Percentiles rank a stretch among this genome's conserved stretches.
Evolutionary conservation across 345 rosid species (phyloP).

Genomic region (Cochlearia excelsa): DNA sequence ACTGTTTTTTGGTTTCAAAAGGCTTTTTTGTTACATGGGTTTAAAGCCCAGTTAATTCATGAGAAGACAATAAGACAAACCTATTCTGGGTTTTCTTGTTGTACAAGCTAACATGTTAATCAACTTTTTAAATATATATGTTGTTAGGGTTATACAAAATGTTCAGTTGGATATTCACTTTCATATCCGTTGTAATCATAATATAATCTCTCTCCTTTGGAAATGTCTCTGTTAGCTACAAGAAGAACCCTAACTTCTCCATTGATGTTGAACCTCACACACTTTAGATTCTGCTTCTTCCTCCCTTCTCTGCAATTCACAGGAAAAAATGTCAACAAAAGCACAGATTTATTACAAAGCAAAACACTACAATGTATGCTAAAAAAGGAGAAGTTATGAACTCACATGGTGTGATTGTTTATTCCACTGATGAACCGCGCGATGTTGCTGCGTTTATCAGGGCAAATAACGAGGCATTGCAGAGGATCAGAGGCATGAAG

Average conservation of each 20-base stretch:
- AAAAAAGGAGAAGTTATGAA: slow-evolving; percentile 17
- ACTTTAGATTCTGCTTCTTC: slow-evolving; percentile 89
- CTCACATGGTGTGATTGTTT: slow-evolving; percentile 87
- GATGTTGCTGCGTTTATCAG: slow-evolving; percentile 71
- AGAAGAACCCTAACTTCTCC: slow-evolving; percentile 87
- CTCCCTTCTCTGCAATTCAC: slow-evolving; percentile 74
- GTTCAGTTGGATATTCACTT: slow-evolving; percentile 90
- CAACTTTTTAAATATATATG: not conserved
- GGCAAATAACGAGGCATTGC: slow-evolving; percentile 85
- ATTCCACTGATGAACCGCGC: slow-evolving; percentile 93
- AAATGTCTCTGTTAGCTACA: slow-evolving; percentile 78
- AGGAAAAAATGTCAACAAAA: slow-evolving; percentile 1
- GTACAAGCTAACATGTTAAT: too few species aligned
- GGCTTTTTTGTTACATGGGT: too few species aligned
- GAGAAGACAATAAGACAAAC: too few species aligned
- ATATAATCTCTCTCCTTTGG: slow-evolving; percentile 78
- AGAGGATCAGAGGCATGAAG: slow-evolving; percentile 59
- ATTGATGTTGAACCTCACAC: slow-evolving; percentile 74
- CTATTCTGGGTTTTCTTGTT: not conserved
- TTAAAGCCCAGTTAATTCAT: too few species aligned
- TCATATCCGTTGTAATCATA: slow-evolving; percentile 94
- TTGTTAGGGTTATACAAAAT: slow-evolving; percentile 57
- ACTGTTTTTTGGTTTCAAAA: too few species aligned
- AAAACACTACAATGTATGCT: not conserved
- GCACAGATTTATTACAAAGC: slow-evolving; percentile 2